Evolutionary conservation across 208 protist species (phyloP).

Genomic region (Polymyxa betae): DNA sequence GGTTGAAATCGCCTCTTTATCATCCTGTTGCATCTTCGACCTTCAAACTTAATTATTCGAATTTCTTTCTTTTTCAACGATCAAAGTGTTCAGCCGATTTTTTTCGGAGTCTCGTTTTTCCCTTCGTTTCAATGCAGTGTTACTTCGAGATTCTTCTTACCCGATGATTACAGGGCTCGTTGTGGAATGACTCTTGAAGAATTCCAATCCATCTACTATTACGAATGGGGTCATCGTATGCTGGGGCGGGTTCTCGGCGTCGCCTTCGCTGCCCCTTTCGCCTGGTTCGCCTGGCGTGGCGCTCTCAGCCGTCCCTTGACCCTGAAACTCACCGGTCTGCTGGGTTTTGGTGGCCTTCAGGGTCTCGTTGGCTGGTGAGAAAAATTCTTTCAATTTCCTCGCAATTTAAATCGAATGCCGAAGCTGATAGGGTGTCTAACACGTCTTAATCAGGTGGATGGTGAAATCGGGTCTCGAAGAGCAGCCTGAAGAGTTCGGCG

Average conservation of each 20-base stretch:
- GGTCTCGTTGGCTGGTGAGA: constrained; percentile 18
- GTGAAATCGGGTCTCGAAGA: constrained; percentile 54
- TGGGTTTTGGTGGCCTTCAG: constrained; percentile 44
- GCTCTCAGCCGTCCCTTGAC: constrained; percentile 5
- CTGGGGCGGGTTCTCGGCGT: constrained; percentile 55
- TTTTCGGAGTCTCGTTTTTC: too few relatives aligned
- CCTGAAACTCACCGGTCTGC: neutral
- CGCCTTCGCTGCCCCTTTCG: constrained; percentile 57
- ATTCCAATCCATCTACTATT: constrained; percentile 62
- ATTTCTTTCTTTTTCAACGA: too few relatives aligned
- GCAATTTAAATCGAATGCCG: too few relatives aligned
- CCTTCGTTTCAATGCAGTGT: too few relatives aligned
- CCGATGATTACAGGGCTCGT: neutral
- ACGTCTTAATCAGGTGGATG: constrained; percentile 60
- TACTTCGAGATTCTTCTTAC: neutral
- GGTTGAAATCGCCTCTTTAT: too few relatives aligned
- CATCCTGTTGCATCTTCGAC: too few relatives aligned
- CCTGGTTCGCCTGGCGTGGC: constrained; percentile 22
- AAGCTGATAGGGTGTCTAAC: neutral
- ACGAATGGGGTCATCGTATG: constrained; percentile 62
- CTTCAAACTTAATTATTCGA: too few relatives aligned
- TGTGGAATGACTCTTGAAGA: constrained; percentile 20
- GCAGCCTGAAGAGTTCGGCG: neutral
- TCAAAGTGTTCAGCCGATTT: too few relatives aligned
- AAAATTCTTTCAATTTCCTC: neutral